Evolutionary conservation across 257 asterid genomes (phyloP).

Genomic region (Przewalskia tangutica): DNA sequence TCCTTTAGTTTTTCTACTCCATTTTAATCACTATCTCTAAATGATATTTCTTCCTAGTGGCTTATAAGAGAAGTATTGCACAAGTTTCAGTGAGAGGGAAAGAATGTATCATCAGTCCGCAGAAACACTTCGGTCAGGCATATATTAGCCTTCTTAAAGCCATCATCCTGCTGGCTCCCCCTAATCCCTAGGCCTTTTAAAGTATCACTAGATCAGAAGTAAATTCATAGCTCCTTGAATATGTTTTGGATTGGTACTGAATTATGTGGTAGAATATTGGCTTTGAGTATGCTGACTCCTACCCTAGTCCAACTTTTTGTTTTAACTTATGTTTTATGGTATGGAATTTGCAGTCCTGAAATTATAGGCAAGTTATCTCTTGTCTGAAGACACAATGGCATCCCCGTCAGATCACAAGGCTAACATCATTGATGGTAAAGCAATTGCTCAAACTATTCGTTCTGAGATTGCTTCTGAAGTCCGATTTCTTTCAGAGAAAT

Average conservation of each 20-base stretch:
- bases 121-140: not conserved
- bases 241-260: not conserved
- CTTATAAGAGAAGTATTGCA: not conserved
- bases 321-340: not conserved
- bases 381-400: constrained; percentile 28
- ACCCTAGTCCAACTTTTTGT: not conserved
- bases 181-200: not conserved
- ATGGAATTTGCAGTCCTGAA: not conserved
- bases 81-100: not conserved
- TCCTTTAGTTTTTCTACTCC: not conserved
- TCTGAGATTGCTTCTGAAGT: constrained; percentile 58
- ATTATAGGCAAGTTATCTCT: not conserved
- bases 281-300: not conserved
- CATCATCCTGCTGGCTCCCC: not conserved
- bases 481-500: constrained; percentile 42
- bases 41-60: not conserved
- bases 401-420: constrained; percentile 48
- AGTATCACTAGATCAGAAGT: not conserved
- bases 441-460: constrained; percentile 63
- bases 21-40: not conserved
- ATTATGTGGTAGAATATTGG: not conserved
- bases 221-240: not conserved
- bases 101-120: not conserved
- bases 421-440: constrained; percentile 72
- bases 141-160: not conserved